Evolutionary conservation across 331 rosid genomes (phyloP).

Genomic region (Prunus yedoensis): DNA sequence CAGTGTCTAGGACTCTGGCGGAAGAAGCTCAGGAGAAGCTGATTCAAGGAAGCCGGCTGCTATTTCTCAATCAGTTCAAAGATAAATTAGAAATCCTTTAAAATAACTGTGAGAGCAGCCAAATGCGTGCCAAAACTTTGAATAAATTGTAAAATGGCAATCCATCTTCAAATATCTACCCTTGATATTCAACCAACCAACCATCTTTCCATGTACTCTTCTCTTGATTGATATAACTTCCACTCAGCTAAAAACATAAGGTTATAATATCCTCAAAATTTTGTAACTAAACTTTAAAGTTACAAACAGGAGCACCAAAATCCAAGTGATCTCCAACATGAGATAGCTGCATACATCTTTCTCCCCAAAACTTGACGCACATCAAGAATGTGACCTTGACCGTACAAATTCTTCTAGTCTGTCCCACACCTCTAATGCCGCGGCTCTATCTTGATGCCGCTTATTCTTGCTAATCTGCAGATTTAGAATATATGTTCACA

Average conservation of each 20-base stretch:
- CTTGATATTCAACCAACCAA: neutral
- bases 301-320: neutral
- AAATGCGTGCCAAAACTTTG: neutral
- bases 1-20: neutral
- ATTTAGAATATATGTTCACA: conserved; percentile 5
- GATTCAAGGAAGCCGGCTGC: neutral
- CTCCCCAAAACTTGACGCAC: conserved; percentile 19
- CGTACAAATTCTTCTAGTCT: conserved; percentile 90
- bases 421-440: conserved; percentile 99
- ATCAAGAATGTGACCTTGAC: conserved; percentile 86
- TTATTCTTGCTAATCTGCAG: conserved; percentile 95
- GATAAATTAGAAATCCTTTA: neutral
- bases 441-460: conserved; percentile 98
- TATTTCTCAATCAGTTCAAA: neutral
- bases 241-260: neutral
- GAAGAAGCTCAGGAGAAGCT: neutral
- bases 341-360: conserved; percentile 26
- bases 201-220: neutral
- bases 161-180: neutral
- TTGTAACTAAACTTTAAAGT: neutral
- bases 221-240: neutral
- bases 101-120: neutral
- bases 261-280: neutral
- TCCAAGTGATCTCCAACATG: conserved; percentile 16
- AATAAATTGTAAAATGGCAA: neutral